Conservation (phyloP, 371 early-diverging fungal genomes). For the Conidiobolus incongruus region DNA sequence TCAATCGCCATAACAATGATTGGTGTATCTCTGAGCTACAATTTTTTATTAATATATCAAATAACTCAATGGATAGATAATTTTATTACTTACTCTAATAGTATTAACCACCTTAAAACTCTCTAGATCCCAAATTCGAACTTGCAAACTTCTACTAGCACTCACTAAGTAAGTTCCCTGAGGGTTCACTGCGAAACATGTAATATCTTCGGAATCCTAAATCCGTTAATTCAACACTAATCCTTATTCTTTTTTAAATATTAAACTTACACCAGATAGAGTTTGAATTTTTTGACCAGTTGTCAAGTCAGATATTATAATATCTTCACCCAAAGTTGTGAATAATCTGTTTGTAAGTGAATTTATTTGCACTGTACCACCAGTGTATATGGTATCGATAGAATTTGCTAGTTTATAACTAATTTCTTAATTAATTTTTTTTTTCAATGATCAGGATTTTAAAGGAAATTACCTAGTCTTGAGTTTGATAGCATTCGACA, state of each 20-base stretch:
- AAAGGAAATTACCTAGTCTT: no score
- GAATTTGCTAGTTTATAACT: conserved; percentile 53
- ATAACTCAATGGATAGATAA: no score
- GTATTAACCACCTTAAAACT: conserved; percentile 36
- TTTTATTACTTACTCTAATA: conserved; percentile 25
- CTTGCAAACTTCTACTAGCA: conserved; percentile 55
- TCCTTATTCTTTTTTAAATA: neutral
- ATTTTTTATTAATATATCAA: neutral
- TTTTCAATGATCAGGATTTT: no score
- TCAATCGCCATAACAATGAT: conserved; percentile 84
- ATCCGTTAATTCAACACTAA: neutral
- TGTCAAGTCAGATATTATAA: conserved; percentile 47
- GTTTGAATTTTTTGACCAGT: conserved; percentile 37
- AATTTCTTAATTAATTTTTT: neutral
- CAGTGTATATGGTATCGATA: conserved; percentile 85
- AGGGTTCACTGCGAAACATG: conserved; percentile 65
- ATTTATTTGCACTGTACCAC: conserved; percentile 56
- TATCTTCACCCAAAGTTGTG: conserved; percentile 63
- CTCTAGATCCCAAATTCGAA: conserved; percentile 54
- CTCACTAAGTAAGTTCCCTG: conserved; percentile 52
- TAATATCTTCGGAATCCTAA: conserved; percentile 64
- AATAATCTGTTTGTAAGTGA: conserved; percentile 44
- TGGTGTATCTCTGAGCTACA: conserved; percentile 70
- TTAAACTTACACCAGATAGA: conserved; percentile 32
- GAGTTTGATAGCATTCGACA: no score